Conservation (phyloP, 108 stramenopile genomes). For the Aurantiochytrium sp. region DNA sequence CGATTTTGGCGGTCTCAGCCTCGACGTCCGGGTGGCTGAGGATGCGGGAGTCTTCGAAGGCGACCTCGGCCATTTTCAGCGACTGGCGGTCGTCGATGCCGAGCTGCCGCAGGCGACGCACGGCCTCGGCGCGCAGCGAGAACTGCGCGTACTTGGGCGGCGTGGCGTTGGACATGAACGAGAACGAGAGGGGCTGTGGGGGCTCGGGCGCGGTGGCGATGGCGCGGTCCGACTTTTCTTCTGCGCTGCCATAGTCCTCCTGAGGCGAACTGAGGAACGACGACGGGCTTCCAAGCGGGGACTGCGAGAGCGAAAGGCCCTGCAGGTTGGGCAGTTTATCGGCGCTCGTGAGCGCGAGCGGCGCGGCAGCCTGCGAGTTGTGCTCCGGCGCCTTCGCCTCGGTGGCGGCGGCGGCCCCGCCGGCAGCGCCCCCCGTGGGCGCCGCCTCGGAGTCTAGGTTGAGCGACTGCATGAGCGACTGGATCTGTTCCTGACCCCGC, state of each 20-base stretch:
- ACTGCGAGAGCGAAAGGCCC: too few species aligned
- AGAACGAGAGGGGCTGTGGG: background rate
- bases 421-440: too few species aligned
- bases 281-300: too few species aligned
- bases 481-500: background rate
- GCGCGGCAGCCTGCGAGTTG: too few species aligned
- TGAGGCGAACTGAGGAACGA: too few species aligned
- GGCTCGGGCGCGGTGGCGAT: background rate
- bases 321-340: too few species aligned
- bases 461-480: background rate
- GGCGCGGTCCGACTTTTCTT: background rate
- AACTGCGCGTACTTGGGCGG: slow-evolving; percentile 27
- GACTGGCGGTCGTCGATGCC: too few species aligned
- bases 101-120: background rate
- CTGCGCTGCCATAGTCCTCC: background rate
- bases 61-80: background rate
- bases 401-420: too few species aligned
- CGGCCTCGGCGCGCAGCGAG: slow-evolving; percentile 17
- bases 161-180: background rate
- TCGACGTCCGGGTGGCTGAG: slow-evolving; percentile 16
- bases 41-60: slow-evolving; percentile 2
- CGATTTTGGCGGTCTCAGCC: background rate
- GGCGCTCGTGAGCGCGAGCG: too few species aligned
- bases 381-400: too few species aligned
- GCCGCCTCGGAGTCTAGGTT: background rate